Evolutionary conservation across 768 basidiomycete species (phyloP), one percentile per base, ranked within the genome.

Genomic region (Rhodosporidiobolus odoratus): DNA sequence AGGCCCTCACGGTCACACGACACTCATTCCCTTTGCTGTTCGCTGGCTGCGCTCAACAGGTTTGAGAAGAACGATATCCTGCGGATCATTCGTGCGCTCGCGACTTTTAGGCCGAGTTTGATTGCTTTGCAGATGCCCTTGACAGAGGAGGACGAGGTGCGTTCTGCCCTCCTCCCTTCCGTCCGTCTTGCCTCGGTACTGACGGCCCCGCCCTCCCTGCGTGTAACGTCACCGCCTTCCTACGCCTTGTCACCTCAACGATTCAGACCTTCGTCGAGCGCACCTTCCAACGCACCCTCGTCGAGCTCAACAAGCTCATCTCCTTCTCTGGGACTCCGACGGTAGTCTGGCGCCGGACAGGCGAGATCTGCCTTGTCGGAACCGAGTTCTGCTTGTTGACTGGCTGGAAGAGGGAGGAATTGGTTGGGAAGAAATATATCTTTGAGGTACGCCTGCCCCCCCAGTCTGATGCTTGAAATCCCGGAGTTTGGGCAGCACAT

Each of bases 111-210:
- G 65, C 95, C 95, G n/a, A 94, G 91, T 67, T 84, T 98, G 65
- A 98, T 98, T 76, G 95, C 95, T 35, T 82, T 98, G 62, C 94
- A 97, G 85, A 96, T 97, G 94, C 92, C 95, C 37, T 83, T 98
- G 79, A 90, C 92, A 25, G 86, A 92, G 66, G 93, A 96, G 76
- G 95, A 98, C 81, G 95, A 97, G 79, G 85, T 95, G 4, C 16
- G 72, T 53, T 6, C 3, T 40, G 1, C n/a, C 3, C 41, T 21
- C 32, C 10, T 6, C 34, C 23, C 30, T 32, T 23, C 8, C 30
- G 3, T 15, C 27, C 62, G 23, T n/a, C 32, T 48, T 3, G 25
- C 2, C 7, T 13, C 38, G 17, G 15, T 32, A 27, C 48, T 50
- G 25, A 50, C 48, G 12, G 19, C 48, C 9, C 25, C 48, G 21